Evolutionary conservation across 1,284 basidiomycete genomes (phyloP), one percentile per base, ranked within the genome.

Genomic region (Melampsora americana): DNA sequence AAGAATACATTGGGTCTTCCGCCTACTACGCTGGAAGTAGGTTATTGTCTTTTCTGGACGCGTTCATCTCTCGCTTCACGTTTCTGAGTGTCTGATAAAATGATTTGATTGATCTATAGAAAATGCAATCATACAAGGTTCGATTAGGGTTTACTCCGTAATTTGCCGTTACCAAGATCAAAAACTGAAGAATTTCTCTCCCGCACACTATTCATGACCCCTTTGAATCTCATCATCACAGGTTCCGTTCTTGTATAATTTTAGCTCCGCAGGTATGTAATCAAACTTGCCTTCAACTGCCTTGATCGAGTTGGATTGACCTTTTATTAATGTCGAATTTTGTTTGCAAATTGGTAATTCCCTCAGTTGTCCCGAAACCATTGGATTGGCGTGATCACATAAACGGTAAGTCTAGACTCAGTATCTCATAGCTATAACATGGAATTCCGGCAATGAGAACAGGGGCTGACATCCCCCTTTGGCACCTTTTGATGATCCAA

Each of bases 51-150:
- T 92, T 97, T 85, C 94, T 93, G 84, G 92, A 95, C 62, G 95
- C 95, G 0, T 98, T 98, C 86, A 84, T 99, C 69, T 99, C 98
- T 84, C 97, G 97, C 83, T 98, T 98, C 82, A 95, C 92, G 81
- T 35, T 35, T 35, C 35, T 35, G 9, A 9, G 35, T 35, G 3
- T 35, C 35, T 35, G 35, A 35, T 35, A 35, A 4, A 35, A 56
- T 56, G 12, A 5, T 20, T 56, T 56, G 50, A 26, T 53, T 23
- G 16, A 53, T 53, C 16, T 62, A 18, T 32, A 66, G 46, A 76
- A 76, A 66, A 69, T 76, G 73, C 60, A 75, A 62, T 18, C 66
- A 6, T 68, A 75, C 44, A 75, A 75, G 28, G 73, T 66, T n/a
- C 35, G 30, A 32, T 42, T 42, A 61, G n/a, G 14, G 4, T 18